A percentile compares a stretch with the other conserved stretches of the same genome.
Conservation (phyloP, 176 grass and related monocot species). For the Tuctoria greenei region DNA sequence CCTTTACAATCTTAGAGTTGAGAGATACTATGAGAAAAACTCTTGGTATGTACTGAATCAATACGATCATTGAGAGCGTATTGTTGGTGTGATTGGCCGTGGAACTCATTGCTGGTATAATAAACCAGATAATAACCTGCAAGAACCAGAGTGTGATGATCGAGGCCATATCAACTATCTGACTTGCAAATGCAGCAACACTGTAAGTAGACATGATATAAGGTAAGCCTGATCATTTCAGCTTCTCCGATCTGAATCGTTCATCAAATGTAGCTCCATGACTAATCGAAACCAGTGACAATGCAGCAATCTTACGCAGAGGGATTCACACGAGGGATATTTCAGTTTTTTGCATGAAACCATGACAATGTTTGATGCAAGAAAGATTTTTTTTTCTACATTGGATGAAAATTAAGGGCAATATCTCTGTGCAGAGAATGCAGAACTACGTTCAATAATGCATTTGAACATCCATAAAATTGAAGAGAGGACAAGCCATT, state of each 20-base stretch:
- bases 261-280: too few relatives aligned
- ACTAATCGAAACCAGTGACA: not conserved
- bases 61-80: constrained; percentile 76
- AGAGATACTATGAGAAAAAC: constrained; percentile 77
- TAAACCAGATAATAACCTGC: constrained; percentile 84
- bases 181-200: not conserved
- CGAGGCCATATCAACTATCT: not conserved
- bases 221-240: not conserved
- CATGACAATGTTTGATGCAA: too few relatives aligned
- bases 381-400: too few relatives aligned
- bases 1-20: constrained; percentile 80
- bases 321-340: too few relatives aligned
- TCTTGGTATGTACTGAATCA: constrained; percentile 88
- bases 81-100: constrained; percentile 80
- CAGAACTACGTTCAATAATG: too few relatives aligned
- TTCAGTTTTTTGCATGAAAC: too few relatives aligned
- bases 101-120: constrained; percentile 77
- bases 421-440: too few relatives aligned
- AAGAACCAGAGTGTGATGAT: constrained; percentile 3
- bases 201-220: not conserved
- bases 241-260: not conserved
- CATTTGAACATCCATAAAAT: too few relatives aligned
- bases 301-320: not conserved
- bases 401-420: too few relatives aligned
- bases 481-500: too few relatives aligned